These are phyloP conservation scores for Mortierella alpina DNA, from an alignment of 192 early-diverging fungal genomes.

Conservation along the genomic window DNA sequence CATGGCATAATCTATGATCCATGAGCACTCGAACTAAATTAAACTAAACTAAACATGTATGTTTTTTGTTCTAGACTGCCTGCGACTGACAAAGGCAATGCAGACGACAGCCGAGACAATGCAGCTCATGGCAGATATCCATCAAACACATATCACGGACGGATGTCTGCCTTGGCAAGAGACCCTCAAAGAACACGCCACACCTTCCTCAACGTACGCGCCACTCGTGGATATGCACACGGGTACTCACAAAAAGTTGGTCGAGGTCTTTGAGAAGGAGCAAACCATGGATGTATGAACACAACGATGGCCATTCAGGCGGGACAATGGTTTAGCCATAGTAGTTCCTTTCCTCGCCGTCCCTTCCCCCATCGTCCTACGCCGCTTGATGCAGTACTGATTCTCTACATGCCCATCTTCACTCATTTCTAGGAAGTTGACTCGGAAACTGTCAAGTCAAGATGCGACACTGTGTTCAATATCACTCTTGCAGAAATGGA, in stretches of 20 bases:
- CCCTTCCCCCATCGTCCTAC: neutral
- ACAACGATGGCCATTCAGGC: neutral
- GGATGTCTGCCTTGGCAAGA: slow-evolving; percentile 48
- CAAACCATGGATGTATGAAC: slow-evolving; percentile 28
- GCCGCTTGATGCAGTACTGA: neutral
- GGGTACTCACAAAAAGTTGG: slow-evolving; percentile 54
- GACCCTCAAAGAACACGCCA: slow-evolving; percentile 50
- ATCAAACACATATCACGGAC: slow-evolving; percentile 48
- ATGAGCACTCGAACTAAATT: too few relatives aligned
- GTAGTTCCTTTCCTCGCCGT: neutral
- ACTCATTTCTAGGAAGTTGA: slow-evolving; percentile 36
- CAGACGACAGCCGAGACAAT: slow-evolving; percentile 54
- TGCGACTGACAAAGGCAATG: slow-evolving; percentile 56
- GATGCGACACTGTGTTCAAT: slow-evolving; percentile 60
- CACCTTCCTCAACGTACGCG: slow-evolving; percentile 39
- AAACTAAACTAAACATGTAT: neutral
- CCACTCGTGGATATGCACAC: slow-evolving; percentile 56
- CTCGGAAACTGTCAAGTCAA: slow-evolving; percentile 55
- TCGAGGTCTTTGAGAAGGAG: slow-evolving; percentile 53
- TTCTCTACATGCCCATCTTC: neutral
- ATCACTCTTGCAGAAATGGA: slow-evolving; percentile 57
- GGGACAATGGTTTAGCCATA: too few relatives aligned
- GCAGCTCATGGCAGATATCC: slow-evolving; percentile 53
- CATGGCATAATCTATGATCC: too few relatives aligned
- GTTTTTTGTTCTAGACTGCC: slow-evolving; percentile 34